A percentile compares a stretch with the other conserved stretches of the same genome.
Evolutionary conservation across 805 yeast genomes (phyloP).

Genomic region (Starmerella ratchasimensis): DNA sequence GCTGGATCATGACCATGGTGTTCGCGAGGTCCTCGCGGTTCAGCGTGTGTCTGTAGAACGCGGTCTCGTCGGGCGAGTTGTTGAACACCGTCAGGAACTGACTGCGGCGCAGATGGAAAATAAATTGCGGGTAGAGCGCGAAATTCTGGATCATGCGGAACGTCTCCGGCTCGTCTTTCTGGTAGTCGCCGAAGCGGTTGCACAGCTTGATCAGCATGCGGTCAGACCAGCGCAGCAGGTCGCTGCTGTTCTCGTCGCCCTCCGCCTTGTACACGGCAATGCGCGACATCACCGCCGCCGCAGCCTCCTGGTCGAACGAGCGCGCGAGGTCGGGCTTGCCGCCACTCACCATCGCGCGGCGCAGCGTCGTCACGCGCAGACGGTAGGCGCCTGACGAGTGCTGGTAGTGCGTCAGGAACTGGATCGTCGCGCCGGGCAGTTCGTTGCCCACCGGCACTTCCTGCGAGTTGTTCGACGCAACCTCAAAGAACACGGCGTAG

Average conservation of each 20-base stretch:
- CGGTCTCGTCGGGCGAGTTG: conserved; percentile 97
- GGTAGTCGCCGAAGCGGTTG: conserved; percentile 84
- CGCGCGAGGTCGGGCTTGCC: conserved; percentile 42
- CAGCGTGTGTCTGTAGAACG: conserved; percentile 86
- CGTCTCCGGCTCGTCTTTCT: conserved; percentile 69
- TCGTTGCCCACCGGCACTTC: conserved; percentile 23
- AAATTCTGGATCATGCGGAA: conserved; percentile 76
- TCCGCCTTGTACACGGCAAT: conserved; percentile 73
- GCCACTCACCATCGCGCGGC: conserved; percentile 37
- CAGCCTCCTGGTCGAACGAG: conserved; percentile 96
- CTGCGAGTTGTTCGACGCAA: conserved; percentile 29
- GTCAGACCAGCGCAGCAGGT: conserved; percentile 88
- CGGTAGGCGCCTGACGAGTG: conserved; percentile 89
- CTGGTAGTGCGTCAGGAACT: conserved; percentile 83
- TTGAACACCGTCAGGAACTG: conserved; percentile 93
- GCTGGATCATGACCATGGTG: conserved; percentile 94
- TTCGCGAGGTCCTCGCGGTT: conserved; percentile 84
- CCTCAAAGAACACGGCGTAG: conserved; percentile 81
- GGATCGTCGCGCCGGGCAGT: conserved; percentile 33
- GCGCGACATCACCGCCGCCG: conserved; percentile 86
- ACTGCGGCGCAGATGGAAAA: conserved; percentile 88
- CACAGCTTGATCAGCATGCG: conserved; percentile 79
- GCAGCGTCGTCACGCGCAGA: conserved; percentile 78
- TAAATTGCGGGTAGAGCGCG: conserved; percentile 85
- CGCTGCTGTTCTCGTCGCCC: conserved; percentile 70